Percentiles rank a stretch among this genome's conserved stretches.
These are phyloP conservation scores for Ganoderma sp. DNA, from an alignment of 1,284 basidiomycete genomes.

Conservation along the genomic window DNA sequence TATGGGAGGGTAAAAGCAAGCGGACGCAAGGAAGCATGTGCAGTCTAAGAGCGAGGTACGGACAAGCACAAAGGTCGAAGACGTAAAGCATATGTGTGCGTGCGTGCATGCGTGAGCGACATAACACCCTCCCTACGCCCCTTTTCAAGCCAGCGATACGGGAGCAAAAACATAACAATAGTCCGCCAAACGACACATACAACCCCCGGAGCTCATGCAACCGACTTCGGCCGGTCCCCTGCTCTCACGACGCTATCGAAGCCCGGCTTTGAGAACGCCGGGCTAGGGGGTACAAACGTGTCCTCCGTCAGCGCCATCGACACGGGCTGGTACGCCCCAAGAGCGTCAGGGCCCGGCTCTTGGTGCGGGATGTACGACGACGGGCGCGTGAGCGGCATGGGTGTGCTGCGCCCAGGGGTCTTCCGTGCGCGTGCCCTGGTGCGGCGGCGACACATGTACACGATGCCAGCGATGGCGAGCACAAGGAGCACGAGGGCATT, in stretches of 20 bases:
- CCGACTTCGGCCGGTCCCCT: conserved; percentile 50
- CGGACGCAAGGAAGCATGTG: not conserved
- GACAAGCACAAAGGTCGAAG: conserved; percentile 6
- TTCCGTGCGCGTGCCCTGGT: conserved; percentile 48
- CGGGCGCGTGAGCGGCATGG: conserved; percentile 52
- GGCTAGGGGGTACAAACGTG: conserved; percentile 69
- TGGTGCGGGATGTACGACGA: conserved; percentile 34
- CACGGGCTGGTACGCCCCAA: conserved; percentile 67
- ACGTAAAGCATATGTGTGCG: conserved; percentile 16
- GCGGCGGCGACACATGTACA: conserved; percentile 52
- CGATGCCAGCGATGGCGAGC: conserved; percentile 57
- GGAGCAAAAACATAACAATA: conserved; percentile 3
- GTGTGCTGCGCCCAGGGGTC: conserved; percentile 56
- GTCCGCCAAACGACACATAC: not conserved
- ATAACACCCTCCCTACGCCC: conserved; percentile 7
- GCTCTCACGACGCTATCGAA: conserved; percentile 37
- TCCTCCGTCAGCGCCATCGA: conserved; percentile 80
- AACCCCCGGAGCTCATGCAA: conserved; percentile 43
- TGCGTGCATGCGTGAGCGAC: conserved; percentile 17
- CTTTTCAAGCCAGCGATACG: conserved; percentile 3
- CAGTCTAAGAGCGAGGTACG: not conserved
- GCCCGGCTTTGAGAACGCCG: conserved; percentile 58
- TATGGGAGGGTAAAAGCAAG: conserved; percentile 2
- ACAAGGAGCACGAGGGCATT: conserved; percentile 70
- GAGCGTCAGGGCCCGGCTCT: conserved; percentile 21